Evolutionary conservation across 805 yeast genomes (phyloP).

Genomic region (Lipomyces sp.): DNA sequence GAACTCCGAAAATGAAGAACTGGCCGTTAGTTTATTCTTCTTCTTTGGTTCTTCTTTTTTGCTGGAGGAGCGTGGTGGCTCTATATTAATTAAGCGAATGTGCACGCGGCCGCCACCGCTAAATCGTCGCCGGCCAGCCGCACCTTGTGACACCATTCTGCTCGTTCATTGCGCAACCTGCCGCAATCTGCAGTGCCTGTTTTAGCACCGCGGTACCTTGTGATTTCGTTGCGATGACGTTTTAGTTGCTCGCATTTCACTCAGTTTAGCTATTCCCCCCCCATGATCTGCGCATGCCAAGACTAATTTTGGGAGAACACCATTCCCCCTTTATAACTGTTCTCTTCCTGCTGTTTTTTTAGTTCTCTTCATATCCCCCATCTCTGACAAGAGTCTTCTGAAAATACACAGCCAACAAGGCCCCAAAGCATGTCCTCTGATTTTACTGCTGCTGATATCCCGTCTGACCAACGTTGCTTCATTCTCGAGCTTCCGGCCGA

Average conservation of each 20-base stretch:
- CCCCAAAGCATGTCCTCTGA: constrained; percentile 1
- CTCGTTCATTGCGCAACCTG: no score
- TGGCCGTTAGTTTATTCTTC: no score
- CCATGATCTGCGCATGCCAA: not conserved
- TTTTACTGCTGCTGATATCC: not conserved
- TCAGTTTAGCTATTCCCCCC: not conserved
- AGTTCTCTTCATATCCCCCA: not conserved
- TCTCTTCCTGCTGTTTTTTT: not conserved
- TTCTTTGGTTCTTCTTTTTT: no score
- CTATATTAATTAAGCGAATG: no score
- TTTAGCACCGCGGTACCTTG: no score
- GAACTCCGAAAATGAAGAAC: no score
- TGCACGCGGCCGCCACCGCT: no score
- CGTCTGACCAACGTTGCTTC: constrained; percentile 7
- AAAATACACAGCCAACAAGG: not conserved
- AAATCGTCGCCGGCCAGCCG: no score
- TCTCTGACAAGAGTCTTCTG: not conserved
- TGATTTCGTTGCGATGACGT: not conserved
- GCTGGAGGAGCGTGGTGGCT: no score
- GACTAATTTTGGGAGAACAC: not conserved
- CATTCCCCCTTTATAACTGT: not conserved
- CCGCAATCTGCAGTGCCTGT: no score
- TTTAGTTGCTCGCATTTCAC: not conserved
- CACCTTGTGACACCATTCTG: no score
- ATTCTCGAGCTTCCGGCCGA: constrained; percentile 29